Evolutionary conservation across 2,329 filamentous ascomycete species (phyloP).

Genomic region (Zarea fungicola): DNA sequence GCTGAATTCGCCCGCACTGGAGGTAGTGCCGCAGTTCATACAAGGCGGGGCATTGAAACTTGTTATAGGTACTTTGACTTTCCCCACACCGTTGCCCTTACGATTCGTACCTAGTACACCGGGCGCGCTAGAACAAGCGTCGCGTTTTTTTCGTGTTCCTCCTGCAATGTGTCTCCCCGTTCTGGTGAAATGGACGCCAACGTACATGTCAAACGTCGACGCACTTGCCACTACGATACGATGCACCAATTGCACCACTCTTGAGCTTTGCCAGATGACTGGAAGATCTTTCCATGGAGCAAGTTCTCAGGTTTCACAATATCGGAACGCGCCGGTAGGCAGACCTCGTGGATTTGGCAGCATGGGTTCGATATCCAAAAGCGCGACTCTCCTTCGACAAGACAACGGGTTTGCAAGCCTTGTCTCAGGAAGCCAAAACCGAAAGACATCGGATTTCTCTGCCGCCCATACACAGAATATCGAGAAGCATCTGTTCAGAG

Average conservation of each 20-base stretch:
- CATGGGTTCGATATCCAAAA: neutral
- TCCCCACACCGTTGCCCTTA: neutral
- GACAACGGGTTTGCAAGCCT: neutral
- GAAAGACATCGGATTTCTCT: neutral
- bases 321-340: neutral
- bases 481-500: neutral
- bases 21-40: neutral
- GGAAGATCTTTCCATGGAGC: neutral
- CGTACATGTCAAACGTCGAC: neutral
- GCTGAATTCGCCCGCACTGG: neutral
- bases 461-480: neutral
- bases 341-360: neutral
- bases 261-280: neutral
- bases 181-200: neutral
- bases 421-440: neutral
- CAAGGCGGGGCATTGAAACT: neutral
- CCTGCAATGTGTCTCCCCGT: neutral
- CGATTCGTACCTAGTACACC: neutral
- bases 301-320: neutral
- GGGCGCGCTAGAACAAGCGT: neutral
- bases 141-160: neutral
- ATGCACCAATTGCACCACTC: neutral
- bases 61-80: too few relatives aligned
- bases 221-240: neutral
- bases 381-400: neutral